phyloP scores from a whole-genome alignment of 148 eudicot genomes.

The Tetragonia tetragonoides region DNA sequence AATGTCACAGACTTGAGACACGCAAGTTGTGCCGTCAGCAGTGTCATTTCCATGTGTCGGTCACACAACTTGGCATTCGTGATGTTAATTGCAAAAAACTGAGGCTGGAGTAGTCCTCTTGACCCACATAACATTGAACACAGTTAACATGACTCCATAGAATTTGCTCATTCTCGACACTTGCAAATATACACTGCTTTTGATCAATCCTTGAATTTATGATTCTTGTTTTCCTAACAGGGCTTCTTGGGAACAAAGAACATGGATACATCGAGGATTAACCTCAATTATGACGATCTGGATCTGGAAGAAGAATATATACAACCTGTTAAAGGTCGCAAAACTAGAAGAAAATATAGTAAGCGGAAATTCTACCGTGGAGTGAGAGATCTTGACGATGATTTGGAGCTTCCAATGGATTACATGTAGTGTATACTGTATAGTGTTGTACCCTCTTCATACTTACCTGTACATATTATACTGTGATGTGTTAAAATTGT shows the following conservation, averaged over 20 bases:
- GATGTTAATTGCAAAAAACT: not conserved
- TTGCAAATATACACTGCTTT: not conserved
- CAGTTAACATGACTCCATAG: not conserved
- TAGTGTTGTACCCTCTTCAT: not conserved
- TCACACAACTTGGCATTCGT: not conserved
- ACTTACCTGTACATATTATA: not conserved
- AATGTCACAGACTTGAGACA: no score
- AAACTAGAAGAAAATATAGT: constrained; percentile 28
- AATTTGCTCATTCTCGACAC: not conserved
- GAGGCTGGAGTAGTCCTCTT: not conserved
- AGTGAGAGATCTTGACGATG: constrained; percentile 29
- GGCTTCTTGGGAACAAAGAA: constrained; percentile 48
- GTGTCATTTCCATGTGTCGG: no score
- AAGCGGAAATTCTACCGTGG: constrained; percentile 25
- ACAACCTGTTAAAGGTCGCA: constrained; percentile 16
- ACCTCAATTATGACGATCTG: constrained; percentile 25
- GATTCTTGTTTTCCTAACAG: constrained; percentile 26
- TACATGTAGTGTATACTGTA: constrained; percentile 34
- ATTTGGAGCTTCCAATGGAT: constrained; percentile 71
- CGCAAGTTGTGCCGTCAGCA: no score
- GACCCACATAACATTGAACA: not conserved
- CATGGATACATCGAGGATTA: constrained; percentile 23
- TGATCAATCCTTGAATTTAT: not conserved
- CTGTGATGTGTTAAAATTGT: not conserved
- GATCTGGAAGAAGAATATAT: constrained; percentile 26